phyloP scores from a whole-genome alignment of 2,329 filamentous ascomycete species.

The Phialocephala subalpina region DNA sequence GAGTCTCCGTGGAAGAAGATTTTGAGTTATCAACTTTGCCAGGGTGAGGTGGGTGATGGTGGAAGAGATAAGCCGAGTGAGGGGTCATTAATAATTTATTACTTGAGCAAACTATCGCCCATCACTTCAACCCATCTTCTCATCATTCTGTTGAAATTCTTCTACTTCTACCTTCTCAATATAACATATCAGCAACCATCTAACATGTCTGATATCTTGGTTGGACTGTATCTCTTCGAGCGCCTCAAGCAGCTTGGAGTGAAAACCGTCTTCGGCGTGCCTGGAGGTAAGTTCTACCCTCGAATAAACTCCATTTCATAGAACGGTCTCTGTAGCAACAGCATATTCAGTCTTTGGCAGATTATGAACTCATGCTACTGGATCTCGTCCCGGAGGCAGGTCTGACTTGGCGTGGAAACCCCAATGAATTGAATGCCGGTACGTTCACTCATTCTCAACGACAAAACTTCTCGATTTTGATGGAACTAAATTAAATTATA shows the following conservation, averaged over 20 bases:
- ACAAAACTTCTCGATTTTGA: not conserved
- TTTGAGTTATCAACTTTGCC: too few species aligned
- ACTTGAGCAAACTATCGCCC: too few species aligned
- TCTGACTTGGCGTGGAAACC: slow-evolving; percentile 44
- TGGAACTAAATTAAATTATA: not conserved
- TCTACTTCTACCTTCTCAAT: too few species aligned
- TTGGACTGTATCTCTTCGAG: slow-evolving; percentile 48
- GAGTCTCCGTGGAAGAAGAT: too few species aligned
- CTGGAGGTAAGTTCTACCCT: slow-evolving; percentile 40
- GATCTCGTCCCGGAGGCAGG: slow-evolving; percentile 32
- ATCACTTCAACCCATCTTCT: too few species aligned
- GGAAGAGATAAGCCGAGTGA: too few species aligned
- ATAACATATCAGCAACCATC: too few species aligned
- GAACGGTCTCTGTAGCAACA: too few species aligned
- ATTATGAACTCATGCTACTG: slow-evolving; percentile 27
- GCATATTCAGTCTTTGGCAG: slow-evolving; percentile 1
- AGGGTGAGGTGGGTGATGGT: too few species aligned
- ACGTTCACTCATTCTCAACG: not conserved
- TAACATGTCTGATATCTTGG: slow-evolving; percentile 32
- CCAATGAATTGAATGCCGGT: slow-evolving; percentile 44
- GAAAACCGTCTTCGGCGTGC: slow-evolving; percentile 55
- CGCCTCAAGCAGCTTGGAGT: slow-evolving; percentile 53
- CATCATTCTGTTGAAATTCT: too few species aligned
- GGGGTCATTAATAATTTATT: too few species aligned
- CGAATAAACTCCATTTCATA: not conserved